Percentiles rank a stretch among this genome's conserved stretches.
Evolutionary conservation across 495 filamentous ascomycete genomes (phyloP).

Genomic region (Hyaloscypha hepaticicola): DNA sequence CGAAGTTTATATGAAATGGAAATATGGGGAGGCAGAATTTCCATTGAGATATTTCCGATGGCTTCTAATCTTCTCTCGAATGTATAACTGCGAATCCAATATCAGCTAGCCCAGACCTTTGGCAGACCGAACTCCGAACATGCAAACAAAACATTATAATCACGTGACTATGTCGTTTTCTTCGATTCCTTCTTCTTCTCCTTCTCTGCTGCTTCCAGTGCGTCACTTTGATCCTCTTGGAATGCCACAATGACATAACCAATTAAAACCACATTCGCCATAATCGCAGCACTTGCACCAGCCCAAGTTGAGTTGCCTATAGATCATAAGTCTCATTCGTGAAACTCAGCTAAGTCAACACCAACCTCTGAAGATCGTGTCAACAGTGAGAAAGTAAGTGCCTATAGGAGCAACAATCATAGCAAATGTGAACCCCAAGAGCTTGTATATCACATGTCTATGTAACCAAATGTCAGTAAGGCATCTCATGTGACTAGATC

Average conservation of each 20-base stretch:
- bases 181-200: constrained; percentile 50
- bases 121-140: background rate
- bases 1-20: background rate
- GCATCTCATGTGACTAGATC: background rate
- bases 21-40: background rate
- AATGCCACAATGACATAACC: constrained; percentile 90
- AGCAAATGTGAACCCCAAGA: constrained; percentile 84
- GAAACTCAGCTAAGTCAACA: background rate
- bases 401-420: constrained; percentile 86
- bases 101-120: background rate
- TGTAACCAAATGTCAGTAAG: constrained; percentile 3
- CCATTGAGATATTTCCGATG: background rate
- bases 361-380: constrained; percentile 75
- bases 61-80: background rate
- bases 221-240: constrained; percentile 78
- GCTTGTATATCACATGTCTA: constrained; percentile 85
- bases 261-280: constrained; percentile 89
- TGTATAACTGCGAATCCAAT: background rate
- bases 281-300: constrained; percentile 78
- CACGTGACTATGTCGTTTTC: background rate
- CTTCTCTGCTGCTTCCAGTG: constrained; percentile 32
- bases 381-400: constrained; percentile 79
- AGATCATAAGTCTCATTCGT: constrained; percentile 16
- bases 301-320: constrained; percentile 85
- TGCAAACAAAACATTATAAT: background rate